These are phyloP conservation scores for Saturnispora mendoncae DNA, from an alignment of 805 yeast genomes.

Conservation along the genomic window DNA sequence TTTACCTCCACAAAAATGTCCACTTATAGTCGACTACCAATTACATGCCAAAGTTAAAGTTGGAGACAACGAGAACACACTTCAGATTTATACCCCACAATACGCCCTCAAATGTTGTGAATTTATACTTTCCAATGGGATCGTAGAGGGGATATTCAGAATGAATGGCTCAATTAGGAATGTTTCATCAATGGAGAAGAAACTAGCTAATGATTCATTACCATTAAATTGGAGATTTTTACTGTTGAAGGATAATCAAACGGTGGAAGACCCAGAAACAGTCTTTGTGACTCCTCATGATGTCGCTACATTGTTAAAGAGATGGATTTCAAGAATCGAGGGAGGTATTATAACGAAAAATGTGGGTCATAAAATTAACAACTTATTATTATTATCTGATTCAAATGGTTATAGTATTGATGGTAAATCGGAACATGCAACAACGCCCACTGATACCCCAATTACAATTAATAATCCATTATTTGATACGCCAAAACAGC, in stretches of 20 bases:
- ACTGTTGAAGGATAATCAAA: background rate
- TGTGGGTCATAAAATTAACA: conserved; percentile 16
- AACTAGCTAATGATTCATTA: conserved; percentile 18
- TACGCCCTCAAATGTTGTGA: conserved; percentile 27
- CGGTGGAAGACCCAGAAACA: conserved; percentile 9
- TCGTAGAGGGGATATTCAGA: conserved; percentile 31
- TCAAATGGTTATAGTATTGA: too few species aligned
- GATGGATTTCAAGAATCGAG: conserved; percentile 28
- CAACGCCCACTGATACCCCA: conserved; percentile 8
- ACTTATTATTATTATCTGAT: background rate
- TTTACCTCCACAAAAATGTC: background rate
- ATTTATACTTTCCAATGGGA: conserved; percentile 19
- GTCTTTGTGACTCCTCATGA: conserved; percentile 24
- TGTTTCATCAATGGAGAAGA: conserved; percentile 24
- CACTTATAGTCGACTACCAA: background rate
- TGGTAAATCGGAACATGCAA: background rate
- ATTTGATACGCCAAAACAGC: conserved; percentile 6
- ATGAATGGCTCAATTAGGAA: conserved; percentile 30
- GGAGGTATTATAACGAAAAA: conserved; percentile 24
- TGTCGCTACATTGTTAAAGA: conserved; percentile 30
- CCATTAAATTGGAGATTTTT: conserved; percentile 5
- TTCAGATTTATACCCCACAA: conserved; percentile 20
- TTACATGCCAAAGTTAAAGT: background rate
- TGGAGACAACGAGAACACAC: background rate
- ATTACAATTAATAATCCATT: background rate